Evolutionary conservation across 352 stramenopile genomes (phyloP), one percentile per base, ranked within the genome.

Genomic region (Aphanomyces euteiches): DNA sequence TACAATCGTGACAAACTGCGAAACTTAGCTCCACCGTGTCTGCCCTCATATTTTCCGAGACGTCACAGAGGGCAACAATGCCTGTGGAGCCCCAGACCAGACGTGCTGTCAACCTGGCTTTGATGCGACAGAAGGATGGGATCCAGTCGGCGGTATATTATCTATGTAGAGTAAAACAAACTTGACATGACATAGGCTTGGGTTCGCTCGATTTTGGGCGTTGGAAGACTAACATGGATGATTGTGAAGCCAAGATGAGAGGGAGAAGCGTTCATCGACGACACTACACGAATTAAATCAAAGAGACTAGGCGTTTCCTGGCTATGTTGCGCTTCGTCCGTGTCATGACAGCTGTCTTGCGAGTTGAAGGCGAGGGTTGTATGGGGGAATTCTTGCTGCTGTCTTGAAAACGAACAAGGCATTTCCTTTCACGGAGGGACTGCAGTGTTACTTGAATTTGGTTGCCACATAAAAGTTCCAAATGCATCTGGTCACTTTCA

Each of bases 11-110:
- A 17, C 36, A 10, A 58, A 3, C 36, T 3, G 10, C 8, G 43
- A 28, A 28, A 28, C 28, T 4, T 70, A 70, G 64, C 64, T 70
- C 15, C 56, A 82, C 41, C 70, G 78, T 0, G 72, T 79, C 19
- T 91, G 84, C 47, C 84, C 85, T 3, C 74, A 88, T 19, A 80
- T 93, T 36, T 93, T 93, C 63, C 57, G 67, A 0, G 85, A 93
- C 67, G 80, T 93, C 59, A 84, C 79, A 0, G 71, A 87, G 38
- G 85, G 85, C 3, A 73, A 88, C 17, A 91, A 79, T 36, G 72
- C 79, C 37, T 93, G 85, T 21, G 83, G 82, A 3, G 77, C 71
- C 1, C 73, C 65, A 1, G 78, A 70, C 15, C 81, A 82, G 75
- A 38, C 63, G 34, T 93, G 85, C 61, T 93, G 85, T 36, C 43